Base-by-base conservation (phyloP, 371 early-diverging fungal species). In the Mortierella sp. region DNA sequence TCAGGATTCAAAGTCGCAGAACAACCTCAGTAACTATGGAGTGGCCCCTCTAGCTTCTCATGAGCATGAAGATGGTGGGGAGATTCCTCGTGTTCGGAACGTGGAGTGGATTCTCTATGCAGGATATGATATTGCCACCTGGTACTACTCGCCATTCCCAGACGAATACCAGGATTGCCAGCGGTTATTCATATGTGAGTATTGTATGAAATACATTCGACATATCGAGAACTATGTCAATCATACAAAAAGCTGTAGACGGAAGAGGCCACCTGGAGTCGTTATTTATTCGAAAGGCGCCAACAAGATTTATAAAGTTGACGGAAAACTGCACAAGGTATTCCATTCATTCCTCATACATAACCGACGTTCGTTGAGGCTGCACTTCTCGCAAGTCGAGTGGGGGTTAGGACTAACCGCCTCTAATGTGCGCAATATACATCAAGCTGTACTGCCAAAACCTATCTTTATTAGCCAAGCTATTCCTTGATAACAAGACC, bases 401-500 rank as follows among this genome's bases (percentile, higher is more conserved):
- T n/a, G n/a, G n/a, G n/a, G n/a, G n/a, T n/a, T n/a, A n/a, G 84
- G 85, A 58, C 64, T 56, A 19, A 37, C 18, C 21, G 30, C 12
- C 44, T 65, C 9, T 74, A 66, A 19, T 18, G 7, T 62, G 57
- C 62, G 37, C 37, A 9, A 37, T 84, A 11, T 81, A 75, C 1
- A 12, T 19, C 21, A 56, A 95, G 87, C 84, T 92, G 19, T 99
- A 98, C 81, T 97, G 99, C 82, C 95, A 97, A 80, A 99, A 98
- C 82, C 83, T 99, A 29, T 97, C 97, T 37, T 85, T 99, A 30
- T 82, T 99, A 50, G 92, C 95, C 14, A 99, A 99, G 76, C 83
- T 95, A 64, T 99, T 99, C 84, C 84, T 99, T 58, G 99, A 99
- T 82, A 97, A 97, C 84, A 99, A 99, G 80, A 99, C 99, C 2